phyloP scores from a whole-genome alignment of 306 rosid species.

The Lathyrus sativus region DNA sequence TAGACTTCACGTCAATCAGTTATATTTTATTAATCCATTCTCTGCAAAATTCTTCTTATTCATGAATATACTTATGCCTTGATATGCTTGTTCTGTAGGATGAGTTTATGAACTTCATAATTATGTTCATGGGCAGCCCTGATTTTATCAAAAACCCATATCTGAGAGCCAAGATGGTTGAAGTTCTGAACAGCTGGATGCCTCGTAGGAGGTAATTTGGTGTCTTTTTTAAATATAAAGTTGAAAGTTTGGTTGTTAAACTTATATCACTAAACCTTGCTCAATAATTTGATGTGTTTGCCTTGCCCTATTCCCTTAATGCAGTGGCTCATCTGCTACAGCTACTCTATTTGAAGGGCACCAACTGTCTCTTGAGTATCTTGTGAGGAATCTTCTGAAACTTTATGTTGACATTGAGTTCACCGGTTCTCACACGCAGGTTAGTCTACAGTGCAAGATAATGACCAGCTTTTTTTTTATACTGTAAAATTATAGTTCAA shows the following conservation, averaged over 20 bases:
- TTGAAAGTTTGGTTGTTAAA: slow-evolving; percentile 5
- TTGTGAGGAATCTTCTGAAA: slow-evolving; percentile 93
- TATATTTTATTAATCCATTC: slow-evolving; percentile 17
- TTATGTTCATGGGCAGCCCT: slow-evolving; percentile 99
- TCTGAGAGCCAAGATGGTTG: slow-evolving; percentile 98
- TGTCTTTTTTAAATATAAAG: slow-evolving; percentile 22
- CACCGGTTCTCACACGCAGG: slow-evolving; percentile 99
- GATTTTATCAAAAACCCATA: slow-evolving; percentile 86
- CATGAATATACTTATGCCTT: background rate
- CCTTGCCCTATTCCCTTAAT: slow-evolving; percentile 30
- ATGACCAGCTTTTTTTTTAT: slow-evolving; percentile 3
- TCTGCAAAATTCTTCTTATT: slow-evolving; percentile 27
- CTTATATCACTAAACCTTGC: slow-evolving; percentile 18
- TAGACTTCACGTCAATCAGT: slow-evolving; percentile 34
- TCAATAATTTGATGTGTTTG: slow-evolving; percentile 37
- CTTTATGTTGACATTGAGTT: slow-evolving; percentile 98
- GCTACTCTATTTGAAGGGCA: slow-evolving; percentile 92
- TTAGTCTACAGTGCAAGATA: slow-evolving; percentile 39
- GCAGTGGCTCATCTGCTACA: slow-evolving; percentile 77
- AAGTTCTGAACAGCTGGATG: slow-evolving; percentile 97
- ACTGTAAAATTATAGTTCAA: slow-evolving; percentile 17
- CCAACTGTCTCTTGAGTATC: slow-evolving; percentile 87
- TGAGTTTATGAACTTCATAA: slow-evolving; percentile 94
- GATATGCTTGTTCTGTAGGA: slow-evolving; percentile 62
- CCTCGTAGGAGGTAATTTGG: slow-evolving; percentile 80